These are phyloP conservation scores for Eucalyptus microcorys DNA, from an alignment of 345 rosid genomes.

Conservation along the genomic window DNA sequence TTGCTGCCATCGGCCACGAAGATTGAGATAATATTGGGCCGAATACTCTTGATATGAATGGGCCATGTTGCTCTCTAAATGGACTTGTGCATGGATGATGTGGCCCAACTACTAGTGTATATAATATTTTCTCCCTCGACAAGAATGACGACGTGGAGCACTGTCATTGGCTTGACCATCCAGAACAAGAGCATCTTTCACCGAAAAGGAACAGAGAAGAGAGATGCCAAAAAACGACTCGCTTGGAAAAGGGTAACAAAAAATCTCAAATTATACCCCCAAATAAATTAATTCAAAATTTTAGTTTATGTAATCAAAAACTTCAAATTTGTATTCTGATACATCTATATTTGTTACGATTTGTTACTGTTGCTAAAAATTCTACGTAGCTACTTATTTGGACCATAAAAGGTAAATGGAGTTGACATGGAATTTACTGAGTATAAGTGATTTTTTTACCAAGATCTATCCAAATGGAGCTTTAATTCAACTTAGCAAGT, in stretches of 20 bases:
- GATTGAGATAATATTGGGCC: conserved; percentile 4
- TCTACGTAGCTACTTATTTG: no score
- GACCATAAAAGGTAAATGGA: fast-evolving
- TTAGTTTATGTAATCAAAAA: no score
- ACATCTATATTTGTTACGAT: no score
- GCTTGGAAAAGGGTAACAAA: no score
- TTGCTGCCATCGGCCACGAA: background rate
- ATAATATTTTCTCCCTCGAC: background rate
- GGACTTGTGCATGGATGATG: background rate
- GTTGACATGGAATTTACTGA: fast-evolving
- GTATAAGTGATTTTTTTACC: no score
- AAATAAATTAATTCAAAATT: no score
- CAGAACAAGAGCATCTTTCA: background rate
- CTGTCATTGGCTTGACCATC: background rate
- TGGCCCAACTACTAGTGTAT: background rate
- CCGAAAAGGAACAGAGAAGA: no score
- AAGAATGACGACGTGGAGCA: background rate
- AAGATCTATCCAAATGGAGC: no score
- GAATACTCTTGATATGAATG: conserved; percentile 11
- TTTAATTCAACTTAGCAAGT: no score
- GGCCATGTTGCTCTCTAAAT: background rate
- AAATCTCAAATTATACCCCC: no score
- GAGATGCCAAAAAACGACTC: no score
- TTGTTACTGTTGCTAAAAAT: no score
- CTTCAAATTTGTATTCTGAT: fast-evolving